Conservation (phyloP, 257 asterid species). For the Salvia miltiorrhiza region DNA sequence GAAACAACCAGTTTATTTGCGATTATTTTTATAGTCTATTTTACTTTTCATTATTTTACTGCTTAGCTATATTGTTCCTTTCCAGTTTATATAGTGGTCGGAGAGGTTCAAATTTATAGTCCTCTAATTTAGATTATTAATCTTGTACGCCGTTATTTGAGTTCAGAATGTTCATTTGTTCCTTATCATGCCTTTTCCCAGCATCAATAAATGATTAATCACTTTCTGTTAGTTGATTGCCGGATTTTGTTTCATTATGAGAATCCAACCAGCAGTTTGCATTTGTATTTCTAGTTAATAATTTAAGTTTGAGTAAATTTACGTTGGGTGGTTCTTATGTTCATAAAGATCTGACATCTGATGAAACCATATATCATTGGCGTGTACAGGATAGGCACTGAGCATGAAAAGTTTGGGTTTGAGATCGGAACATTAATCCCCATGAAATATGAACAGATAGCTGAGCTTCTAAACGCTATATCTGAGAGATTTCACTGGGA, state of each 20-base stretch:
- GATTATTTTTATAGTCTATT: not conserved
- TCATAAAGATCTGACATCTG: not conserved
- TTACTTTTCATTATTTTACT: conserved; percentile 3
- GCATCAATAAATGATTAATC: not conserved
- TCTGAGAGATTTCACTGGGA: conserved; percentile 99
- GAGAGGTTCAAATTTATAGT: not conserved
- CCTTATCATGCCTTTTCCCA: conserved; percentile 8
- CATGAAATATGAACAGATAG: conserved; percentile 85
- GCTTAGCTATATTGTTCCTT: not conserved
- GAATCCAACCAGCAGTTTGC: conserved; percentile 3
- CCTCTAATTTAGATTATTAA: not conserved
- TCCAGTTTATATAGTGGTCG: not conserved
- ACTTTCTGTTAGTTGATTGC: not conserved
- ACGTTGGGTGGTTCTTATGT: conserved; percentile 14
- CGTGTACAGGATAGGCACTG: conserved; percentile 89
- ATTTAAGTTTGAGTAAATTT: not conserved
- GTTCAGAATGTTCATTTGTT: not conserved
- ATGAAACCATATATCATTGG: conserved; percentile 8
- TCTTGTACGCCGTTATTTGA: not conserved
- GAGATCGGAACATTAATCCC: conserved; percentile 72
- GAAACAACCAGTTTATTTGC: not conserved
- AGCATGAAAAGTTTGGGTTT: conserved; percentile 96
- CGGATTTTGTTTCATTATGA: not conserved
- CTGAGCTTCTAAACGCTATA: conserved; percentile 76
- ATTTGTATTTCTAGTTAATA: not conserved